Conservation (phyloP, 2,329 filamentous ascomycete species). For the Coniochaeta pulveracea region DNA sequence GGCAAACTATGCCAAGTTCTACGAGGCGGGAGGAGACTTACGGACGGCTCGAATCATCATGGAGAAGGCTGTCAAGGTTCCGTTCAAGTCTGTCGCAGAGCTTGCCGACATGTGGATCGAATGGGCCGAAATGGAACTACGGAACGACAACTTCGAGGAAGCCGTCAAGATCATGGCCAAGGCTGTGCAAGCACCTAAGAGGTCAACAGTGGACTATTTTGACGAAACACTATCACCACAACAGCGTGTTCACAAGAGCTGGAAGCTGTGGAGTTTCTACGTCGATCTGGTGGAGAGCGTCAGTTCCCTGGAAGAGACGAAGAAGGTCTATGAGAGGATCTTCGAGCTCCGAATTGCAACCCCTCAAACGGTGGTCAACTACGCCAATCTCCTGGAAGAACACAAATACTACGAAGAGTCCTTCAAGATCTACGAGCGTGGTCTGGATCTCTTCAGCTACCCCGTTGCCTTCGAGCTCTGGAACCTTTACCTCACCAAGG, state of each 20-base stretch:
- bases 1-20: conserved; percentile 95
- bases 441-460: conserved; percentile 95
- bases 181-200: conserved; percentile 90
- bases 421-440: conserved; percentile 95
- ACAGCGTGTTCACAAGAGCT: conserved; percentile 95
- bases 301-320: conserved; percentile 80
- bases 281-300: conserved; percentile 96
- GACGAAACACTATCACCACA: conserved; percentile 90
- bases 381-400: conserved; percentile 89
- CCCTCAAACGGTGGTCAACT: conserved; percentile 97
- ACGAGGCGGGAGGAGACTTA: conserved; percentile 78
- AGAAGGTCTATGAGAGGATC: conserved; percentile 90
- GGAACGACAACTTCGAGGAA: conserved; percentile 90
- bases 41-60: conserved; percentile 82
- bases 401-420: conserved; percentile 93
- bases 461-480: conserved; percentile 96
- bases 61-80: conserved; percentile 96
- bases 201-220: conserved; percentile 98
- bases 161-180: conserved; percentile 95
- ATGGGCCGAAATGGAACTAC: conserved; percentile 96
- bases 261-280: conserved; percentile 99
- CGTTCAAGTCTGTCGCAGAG: conserved; percentile 95
- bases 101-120: conserved; percentile 98
- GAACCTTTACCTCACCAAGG: conserved; percentile 97
- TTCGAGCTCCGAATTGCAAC: conserved; percentile 97